Percentiles rank a stretch among this genome's conserved stretches.
Conservation (phyloP, 257 asterid genomes). For the Primulina eburnea region DNA sequence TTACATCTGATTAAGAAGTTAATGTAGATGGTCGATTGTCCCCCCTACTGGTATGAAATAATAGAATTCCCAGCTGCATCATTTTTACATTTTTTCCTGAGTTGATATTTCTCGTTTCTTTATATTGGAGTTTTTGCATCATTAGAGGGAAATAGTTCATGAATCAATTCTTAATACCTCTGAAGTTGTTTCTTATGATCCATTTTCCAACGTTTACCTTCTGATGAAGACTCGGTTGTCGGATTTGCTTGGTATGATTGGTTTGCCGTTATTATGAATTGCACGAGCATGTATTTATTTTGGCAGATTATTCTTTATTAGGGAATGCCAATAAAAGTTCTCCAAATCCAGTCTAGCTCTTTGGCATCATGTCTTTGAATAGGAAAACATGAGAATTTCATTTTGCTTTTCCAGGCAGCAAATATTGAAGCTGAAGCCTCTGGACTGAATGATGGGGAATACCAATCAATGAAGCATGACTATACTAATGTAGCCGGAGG, state of each 20-base stretch:
- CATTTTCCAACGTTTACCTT: conserved; percentile 7
- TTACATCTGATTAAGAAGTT: background rate
- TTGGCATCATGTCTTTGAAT: conserved; percentile 1
- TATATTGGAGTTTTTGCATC: background rate
- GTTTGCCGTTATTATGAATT: background rate
- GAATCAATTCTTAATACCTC: background rate
- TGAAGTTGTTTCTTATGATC: conserved; percentile 4
- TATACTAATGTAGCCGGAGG: conserved; percentile 53
- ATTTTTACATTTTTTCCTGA: background rate
- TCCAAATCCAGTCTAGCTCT: background rate
- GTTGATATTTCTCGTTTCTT: background rate
- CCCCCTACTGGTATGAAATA: background rate
- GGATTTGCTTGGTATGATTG: conserved; percentile 6
- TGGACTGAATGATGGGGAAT: conserved; percentile 68
- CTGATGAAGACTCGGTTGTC: conserved; percentile 2
- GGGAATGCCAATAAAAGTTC: background rate
- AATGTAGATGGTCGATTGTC: background rate
- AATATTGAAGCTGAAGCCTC: conserved; percentile 69
- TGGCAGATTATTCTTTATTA: background rate
- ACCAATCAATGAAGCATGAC: conserved; percentile 63
- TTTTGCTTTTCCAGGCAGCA: conserved; percentile 56
- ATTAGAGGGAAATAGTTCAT: background rate
- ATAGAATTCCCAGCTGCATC: background rate
- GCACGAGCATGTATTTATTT: background rate
- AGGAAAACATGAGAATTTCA: conserved; percentile 22